Conservation (phyloP, 441 rosid genomes). For the Jatropha multifida region DNA sequence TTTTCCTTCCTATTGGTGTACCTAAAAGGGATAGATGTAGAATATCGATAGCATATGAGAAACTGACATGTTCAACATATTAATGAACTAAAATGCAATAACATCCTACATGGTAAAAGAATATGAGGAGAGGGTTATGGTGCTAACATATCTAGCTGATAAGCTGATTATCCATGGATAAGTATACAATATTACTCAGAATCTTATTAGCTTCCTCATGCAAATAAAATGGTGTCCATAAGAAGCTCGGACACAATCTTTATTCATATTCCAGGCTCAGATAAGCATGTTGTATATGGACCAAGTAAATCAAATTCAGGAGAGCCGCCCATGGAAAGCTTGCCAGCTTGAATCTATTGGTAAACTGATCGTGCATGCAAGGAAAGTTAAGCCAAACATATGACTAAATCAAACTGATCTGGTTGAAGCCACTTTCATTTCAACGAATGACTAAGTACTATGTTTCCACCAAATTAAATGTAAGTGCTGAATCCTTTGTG, state of each 20-base stretch:
- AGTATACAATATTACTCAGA: background rate
- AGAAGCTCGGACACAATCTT: background rate
- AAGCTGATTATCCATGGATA: background rate
- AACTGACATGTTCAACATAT: background rate
- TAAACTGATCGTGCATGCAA: background rate
- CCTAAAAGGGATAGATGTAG: constrained; percentile 38
- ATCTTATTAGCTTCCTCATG: background rate
- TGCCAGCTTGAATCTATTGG: background rate
- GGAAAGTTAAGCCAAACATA: too few relatives aligned
- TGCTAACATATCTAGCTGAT: background rate
- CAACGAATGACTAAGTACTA: background rate
- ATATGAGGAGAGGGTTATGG: background rate
- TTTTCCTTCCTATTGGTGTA: constrained; percentile 77
- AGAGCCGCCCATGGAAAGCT: background rate
- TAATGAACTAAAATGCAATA: background rate
- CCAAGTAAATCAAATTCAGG: background rate
- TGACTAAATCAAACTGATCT: background rate
- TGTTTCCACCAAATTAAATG: background rate
- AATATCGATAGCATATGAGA: background rate
- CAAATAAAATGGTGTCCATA: background rate
- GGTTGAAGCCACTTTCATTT: background rate
- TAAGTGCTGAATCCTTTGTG: background rate
- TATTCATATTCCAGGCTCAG: background rate
- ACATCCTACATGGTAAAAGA: background rate
- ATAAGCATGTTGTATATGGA: background rate